phyloP scores from a whole-genome alignment of 306 rosid genomes.

The Ormosia emarginata region DNA sequence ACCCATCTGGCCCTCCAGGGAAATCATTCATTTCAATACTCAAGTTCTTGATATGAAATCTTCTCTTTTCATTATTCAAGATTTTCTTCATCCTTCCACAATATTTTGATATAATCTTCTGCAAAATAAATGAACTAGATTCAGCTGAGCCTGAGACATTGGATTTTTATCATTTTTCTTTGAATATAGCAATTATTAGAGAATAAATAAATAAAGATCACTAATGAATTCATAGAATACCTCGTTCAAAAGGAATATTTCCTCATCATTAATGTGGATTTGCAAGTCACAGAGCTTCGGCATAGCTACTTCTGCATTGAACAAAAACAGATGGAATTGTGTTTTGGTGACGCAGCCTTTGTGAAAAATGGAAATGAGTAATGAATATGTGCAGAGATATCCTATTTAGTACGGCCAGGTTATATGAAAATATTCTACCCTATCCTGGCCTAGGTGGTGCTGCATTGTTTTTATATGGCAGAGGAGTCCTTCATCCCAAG shows the following conservation, averaged over 20 bases:
- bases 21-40: constrained; percentile 47
- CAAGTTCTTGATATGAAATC: constrained; percentile 29
- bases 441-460: neutral
- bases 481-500: neutral
- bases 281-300: constrained; percentile 49
- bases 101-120: constrained; percentile 51
- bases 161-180: neutral
- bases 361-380: neutral
- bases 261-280: constrained; percentile 54
- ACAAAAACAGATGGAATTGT: constrained; percentile 10
- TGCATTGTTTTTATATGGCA: constrained; percentile 3
- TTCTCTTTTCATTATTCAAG: constrained; percentile 49
- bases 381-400: neutral
- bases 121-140: constrained; percentile 31
- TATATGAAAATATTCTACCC: too few relatives aligned
- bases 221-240: constrained; percentile 43
- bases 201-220: neutral
- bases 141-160: constrained; percentile 13
- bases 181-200: neutral
- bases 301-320: constrained; percentile 52
- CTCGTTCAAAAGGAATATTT: constrained; percentile 60
- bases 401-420: neutral
- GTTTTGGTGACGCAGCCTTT: constrained; percentile 7
- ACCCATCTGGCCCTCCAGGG: constrained; percentile 83
- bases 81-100: constrained; percentile 55